Evolutionary conservation across 2,329 filamentous ascomycete genomes (phyloP), one percentile per base, ranked within the genome.

Genomic region (Aspergillus sp.): DNA sequence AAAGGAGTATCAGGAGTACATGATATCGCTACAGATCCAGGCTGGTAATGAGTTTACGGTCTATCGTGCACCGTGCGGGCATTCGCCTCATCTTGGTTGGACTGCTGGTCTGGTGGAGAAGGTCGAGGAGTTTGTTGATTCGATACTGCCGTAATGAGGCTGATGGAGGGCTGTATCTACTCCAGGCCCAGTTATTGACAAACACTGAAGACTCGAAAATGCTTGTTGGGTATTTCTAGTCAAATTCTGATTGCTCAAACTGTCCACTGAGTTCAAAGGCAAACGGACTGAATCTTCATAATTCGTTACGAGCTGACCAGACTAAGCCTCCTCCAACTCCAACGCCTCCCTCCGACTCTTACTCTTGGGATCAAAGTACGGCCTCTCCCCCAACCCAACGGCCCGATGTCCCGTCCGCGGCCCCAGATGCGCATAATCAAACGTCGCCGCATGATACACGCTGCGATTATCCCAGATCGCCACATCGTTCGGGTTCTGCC

Each of bases 381-480:
- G 84, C 66, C 73, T 76, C 74, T 86, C 84, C 0, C 84, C 84
- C 13, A 86, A 66, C 6, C 83, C 81, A 4, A 85, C 82, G 2
- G 80, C 82, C 3, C 84, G 71, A 23, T 80, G 79, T 0, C 84
- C 84, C 22, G 76, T 77, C 5, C 84, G 71, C 64, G 83, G 77
- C 0, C 83, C 84, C 3, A 79, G 69, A 1, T 75, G 79, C 9
- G 78, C 73, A 64, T 84, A 83, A 64, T 86, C 84, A 9, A 80
- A 78, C 2, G 83, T 86, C 0, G 84, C 84, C 0, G 82, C 80
- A 65, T 87, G 84, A 67, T 82, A 85, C 3, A 82, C 82, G 47
- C 79, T 82, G 17, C 84, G 76, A 68, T 86, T 86, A 64, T 87
- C 84, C 84, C 84, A 86, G 64, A 86, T 85, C 1, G 84, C 84